Base-by-base conservation (phyloP, 73 alveolate genomes). In the Loxodes magnus region DNA sequence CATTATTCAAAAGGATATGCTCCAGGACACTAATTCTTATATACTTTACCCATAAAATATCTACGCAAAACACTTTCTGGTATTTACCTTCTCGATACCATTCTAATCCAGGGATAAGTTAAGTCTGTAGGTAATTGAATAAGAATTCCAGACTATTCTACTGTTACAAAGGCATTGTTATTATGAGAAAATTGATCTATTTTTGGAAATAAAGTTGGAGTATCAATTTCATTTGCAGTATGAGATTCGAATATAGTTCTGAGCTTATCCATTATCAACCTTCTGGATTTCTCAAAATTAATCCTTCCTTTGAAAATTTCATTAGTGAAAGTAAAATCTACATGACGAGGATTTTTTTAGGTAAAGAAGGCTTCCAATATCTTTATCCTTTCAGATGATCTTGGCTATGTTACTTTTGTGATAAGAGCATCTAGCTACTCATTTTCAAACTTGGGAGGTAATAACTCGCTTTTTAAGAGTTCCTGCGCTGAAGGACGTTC, bases 401-500 rank as follows among this genome's bases (percentile, higher is more conserved):
- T 62, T n/a, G 71, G 69, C 30, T 60, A 36, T 15, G 73, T 42
- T 24, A 64, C 37, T 21, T 48, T 56, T 14, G 65, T 21, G 14
- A 69, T 36, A 29, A 63, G 35, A 10, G 48, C 60, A 35, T 48
- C 58, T 29, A 63, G 52, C 29, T 51, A 15, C 30, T 64, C 44
- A 30, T 69, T 70, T 24, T 64, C 58, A 39, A 59, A 43, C 6
- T 64, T 54, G 27, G 22, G 59, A 10, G 59, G 59, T 9, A 46
- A 24, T 1, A 22, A 24, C 0, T 41, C 26, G 26, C 59, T 46
- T 22, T 60, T 36, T 48, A 92, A 56, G 9, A 92, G 67, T 36
- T 76, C 87, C 33, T 71, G 72, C 19, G 83, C 81, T 14, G 49
- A 37, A 10, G 96, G 96, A 22, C 98, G 56, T 50, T 83, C 63